Evolutionary conservation across 78 protist genomes (phyloP).

Genomic region (Pelomyxa schiedti): DNA sequence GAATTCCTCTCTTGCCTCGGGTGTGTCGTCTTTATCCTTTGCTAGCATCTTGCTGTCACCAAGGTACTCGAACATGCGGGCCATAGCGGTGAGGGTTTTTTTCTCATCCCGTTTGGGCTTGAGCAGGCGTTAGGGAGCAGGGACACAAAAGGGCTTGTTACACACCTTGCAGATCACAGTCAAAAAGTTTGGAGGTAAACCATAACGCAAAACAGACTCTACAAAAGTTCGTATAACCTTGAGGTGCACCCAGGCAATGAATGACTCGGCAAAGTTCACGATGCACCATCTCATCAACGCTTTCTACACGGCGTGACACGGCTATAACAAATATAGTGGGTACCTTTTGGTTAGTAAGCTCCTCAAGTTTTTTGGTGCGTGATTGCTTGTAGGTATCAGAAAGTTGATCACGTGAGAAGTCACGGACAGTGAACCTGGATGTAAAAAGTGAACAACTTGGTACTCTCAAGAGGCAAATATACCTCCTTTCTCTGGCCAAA

Average conservation of each 20-base stretch:
- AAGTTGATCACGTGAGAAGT: neutral
- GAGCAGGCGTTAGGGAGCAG: too few species aligned
- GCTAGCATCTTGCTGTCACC: too few species aligned
- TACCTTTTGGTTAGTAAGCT: neutral
- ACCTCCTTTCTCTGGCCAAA: constrained; percentile 21
- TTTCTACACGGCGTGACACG: neutral
- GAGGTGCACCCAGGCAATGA: constrained; percentile 17
- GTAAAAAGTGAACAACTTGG: too few species aligned
- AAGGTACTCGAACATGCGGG: too few species aligned
- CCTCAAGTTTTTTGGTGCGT: neutral
- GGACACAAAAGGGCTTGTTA: too few species aligned
- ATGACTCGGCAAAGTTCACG: neutral
- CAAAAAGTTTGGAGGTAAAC: constrained; percentile 18
- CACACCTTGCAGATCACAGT: too few species aligned
- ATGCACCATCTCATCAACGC: neutral
- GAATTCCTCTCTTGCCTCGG: too few species aligned
- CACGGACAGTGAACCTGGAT: constrained; percentile 16
- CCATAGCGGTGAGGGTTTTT: too few species aligned
- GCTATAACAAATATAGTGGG: neutral
- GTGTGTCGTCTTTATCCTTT: too few species aligned
- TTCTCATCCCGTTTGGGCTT: too few species aligned
- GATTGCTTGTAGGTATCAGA: neutral
- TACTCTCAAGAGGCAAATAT: too few species aligned
- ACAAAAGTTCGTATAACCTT: constrained; percentile 9
- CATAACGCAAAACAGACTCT: constrained; percentile 12